These are phyloP conservation scores for Schizopora paradoxa DNA, from an alignment of 1,284 basidiomycete species.

Conservation along the genomic window DNA sequence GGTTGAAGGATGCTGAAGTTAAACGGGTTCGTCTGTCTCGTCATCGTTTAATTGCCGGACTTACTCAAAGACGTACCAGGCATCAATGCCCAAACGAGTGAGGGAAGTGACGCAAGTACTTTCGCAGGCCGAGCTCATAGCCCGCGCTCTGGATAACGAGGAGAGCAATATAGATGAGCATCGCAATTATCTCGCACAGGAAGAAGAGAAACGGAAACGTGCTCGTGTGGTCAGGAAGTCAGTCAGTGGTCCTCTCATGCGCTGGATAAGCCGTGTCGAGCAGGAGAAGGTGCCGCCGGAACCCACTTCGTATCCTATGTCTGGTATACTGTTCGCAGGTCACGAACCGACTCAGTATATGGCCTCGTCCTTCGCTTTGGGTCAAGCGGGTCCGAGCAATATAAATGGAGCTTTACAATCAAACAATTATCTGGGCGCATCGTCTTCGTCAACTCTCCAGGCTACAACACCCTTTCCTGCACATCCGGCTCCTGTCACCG, in stretches of 20 bases:
- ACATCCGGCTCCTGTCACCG: slow-evolving; percentile 23
- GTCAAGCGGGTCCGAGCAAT: too few species aligned
- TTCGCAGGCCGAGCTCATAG: slow-evolving; percentile 78
- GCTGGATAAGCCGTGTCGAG: slow-evolving; percentile 68
- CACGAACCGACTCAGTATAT: too few species aligned
- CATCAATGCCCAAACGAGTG: slow-evolving; percentile 52
- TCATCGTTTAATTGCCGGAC: background rate
- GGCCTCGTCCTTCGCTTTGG: too few species aligned
- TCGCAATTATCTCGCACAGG: slow-evolving; percentile 67
- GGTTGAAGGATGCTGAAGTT: slow-evolving; percentile 53
- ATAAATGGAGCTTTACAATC: too few species aligned
- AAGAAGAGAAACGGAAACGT: slow-evolving; percentile 75
- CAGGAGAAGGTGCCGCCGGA: slow-evolving; percentile 35
- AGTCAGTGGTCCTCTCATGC: slow-evolving; percentile 65
- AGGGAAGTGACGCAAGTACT: slow-evolving; percentile 45
- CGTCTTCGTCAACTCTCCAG: slow-evolving; percentile 1
- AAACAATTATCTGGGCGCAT: slow-evolving; percentile 3
- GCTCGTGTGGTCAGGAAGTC: slow-evolving; percentile 55
- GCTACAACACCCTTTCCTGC: slow-evolving; percentile 14
- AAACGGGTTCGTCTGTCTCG: slow-evolving; percentile 42
- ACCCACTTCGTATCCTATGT: background rate
- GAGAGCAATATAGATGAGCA: slow-evolving; percentile 80
- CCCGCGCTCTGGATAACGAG: slow-evolving; percentile 77
- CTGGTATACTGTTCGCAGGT: too few species aligned
- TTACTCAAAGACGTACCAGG: slow-evolving; percentile 32